These are phyloP conservation scores for Hanseniaspora vineae DNA, from an alignment of 805 yeast genomes.

Conservation along the genomic window DNA sequence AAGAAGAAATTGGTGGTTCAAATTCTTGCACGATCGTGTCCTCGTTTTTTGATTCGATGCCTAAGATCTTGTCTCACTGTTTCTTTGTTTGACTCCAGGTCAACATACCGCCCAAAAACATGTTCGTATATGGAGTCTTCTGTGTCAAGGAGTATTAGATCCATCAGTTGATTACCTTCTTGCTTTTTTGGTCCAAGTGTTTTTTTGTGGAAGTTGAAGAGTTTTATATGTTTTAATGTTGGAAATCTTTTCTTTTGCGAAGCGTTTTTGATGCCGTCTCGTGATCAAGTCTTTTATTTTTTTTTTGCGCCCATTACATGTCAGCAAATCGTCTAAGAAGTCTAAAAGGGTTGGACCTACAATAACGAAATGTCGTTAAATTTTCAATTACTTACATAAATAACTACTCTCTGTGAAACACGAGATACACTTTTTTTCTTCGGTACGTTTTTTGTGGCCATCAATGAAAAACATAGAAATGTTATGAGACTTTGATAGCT, in stretches of 20 bases:
- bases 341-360: too few species aligned
- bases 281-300: not conserved
- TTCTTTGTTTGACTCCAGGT: constrained; percentile 11
- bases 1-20: constrained; percentile 10
- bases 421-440: too few species aligned
- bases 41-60: constrained; percentile 13
- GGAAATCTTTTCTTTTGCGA: not conserved
- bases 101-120: constrained; percentile 20
- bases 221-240: too few species aligned
- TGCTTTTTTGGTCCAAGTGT: too few species aligned
- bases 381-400: too few species aligned
- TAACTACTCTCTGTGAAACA: too few species aligned
- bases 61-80: constrained; percentile 21
- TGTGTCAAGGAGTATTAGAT: not conserved
- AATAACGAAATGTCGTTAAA: too few species aligned
- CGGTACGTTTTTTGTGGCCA: too few species aligned
- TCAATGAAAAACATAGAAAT: too few species aligned
- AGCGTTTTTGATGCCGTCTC: not conserved
- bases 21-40: constrained; percentile 12
- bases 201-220: not conserved
- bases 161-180: not conserved
- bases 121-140: constrained; percentile 19
- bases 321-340: too few species aligned
- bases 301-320: too few species aligned
- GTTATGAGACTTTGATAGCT: too few species aligned